These are phyloP conservation scores for Selaginella tamariscina DNA, from an alignment of 75 land plant genomes.

Conservation along the genomic window DNA sequence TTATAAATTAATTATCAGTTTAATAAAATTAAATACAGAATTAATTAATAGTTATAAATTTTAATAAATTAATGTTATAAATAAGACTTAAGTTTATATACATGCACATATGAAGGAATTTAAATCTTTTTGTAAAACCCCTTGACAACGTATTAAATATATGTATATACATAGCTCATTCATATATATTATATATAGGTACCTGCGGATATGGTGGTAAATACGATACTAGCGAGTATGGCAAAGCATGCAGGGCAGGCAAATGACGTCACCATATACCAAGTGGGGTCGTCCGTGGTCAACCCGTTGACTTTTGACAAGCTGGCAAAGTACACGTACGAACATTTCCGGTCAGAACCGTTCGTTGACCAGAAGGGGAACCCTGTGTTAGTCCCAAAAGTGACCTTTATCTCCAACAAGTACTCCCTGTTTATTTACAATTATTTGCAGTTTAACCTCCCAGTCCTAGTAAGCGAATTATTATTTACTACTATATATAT, in stretches of 20 bases:
- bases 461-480: conserved; percentile 19
- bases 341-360: conserved; percentile 60
- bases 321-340: conserved; percentile 38
- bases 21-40: too few species aligned
- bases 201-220: conserved; percentile 93
- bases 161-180: neutral
- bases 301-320: conserved; percentile 57
- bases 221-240: conserved; percentile 82
- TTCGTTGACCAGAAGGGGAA: conserved; percentile 48
- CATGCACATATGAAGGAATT: too few species aligned
- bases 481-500: too few species aligned
- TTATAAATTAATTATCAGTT: too few species aligned
- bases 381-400: conserved; percentile 36
- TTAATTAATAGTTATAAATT: too few species aligned
- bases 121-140: too few species aligned
- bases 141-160: too few species aligned
- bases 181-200: conserved; percentile 30
- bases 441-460: conserved; percentile 15
- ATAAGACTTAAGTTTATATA: too few species aligned
- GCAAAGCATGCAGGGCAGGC: conserved; percentile 43
- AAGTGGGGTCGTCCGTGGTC: conserved; percentile 66
- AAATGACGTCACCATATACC: conserved; percentile 38
- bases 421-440: conserved; percentile 32
- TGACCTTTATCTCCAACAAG: conserved; percentile 47
- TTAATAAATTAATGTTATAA: too few species aligned